Conservation (phyloP, 2,329 filamentous ascomycete genomes). For the Phaeosphaeria sp. region DNA sequence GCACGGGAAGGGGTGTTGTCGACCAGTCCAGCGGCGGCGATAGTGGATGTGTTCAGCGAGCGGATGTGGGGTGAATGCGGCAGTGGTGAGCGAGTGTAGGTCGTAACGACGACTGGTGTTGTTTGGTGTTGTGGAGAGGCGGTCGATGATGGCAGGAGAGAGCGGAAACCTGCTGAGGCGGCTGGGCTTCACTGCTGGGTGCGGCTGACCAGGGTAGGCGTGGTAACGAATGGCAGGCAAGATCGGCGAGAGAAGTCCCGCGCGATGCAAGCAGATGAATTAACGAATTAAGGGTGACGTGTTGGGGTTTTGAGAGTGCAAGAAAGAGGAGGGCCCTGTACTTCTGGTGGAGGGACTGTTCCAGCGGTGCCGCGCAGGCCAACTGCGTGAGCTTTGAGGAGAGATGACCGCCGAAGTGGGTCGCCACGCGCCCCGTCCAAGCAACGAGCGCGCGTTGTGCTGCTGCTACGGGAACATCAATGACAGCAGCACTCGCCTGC, state of each 20-base stretch:
- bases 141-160: too few species aligned
- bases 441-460: too few species aligned
- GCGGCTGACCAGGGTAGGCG: slow-evolving; percentile 16
- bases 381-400: too few species aligned
- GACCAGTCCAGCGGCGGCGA: slow-evolving; percentile 46
- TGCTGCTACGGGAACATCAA: too few species aligned
- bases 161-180: too few species aligned
- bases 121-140: slow-evolving; percentile 21
- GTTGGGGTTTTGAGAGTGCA: slow-evolving; percentile 25
- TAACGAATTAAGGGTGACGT: slow-evolving; percentile 25
- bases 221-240: slow-evolving; percentile 39
- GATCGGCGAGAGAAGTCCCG: slow-evolving; percentile 34
- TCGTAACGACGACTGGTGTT: slow-evolving; percentile 24
- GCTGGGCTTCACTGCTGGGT: too few species aligned
- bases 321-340: slow-evolving; percentile 31
- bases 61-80: slow-evolving; percentile 10
- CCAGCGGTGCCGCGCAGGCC: background rate
- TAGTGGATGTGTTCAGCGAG: slow-evolving; percentile 11
- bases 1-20: slow-evolving; percentile 29
- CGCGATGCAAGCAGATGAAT: slow-evolving; percentile 23
- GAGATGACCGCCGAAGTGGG: too few species aligned
- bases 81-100: slow-evolving; percentile 33
- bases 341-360: slow-evolving; percentile 23
- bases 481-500: too few species aligned
- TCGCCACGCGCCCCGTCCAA: too few species aligned